A percentile compares a stretch with the other conserved stretches of the same genome.
Conservation (phyloP, 2,329 filamentous ascomycete genomes). For the Alternaria consortialis region DNA sequence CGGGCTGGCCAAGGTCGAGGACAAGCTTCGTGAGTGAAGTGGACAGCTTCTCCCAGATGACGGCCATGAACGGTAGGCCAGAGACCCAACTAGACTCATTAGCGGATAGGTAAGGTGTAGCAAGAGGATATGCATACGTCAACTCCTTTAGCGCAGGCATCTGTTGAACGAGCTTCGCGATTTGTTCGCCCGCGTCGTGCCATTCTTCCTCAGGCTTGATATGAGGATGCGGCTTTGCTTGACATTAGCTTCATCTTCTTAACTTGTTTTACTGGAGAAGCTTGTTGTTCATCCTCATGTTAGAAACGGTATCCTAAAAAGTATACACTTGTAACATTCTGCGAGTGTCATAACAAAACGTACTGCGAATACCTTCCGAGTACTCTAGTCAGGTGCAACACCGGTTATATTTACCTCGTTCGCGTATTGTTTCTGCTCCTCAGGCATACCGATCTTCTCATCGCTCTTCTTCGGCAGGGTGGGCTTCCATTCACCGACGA, state of each 20-base stretch:
- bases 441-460: neutral
- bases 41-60: constrained; percentile 33
- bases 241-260: neutral
- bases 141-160: constrained; percentile 39
- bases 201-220: constrained; percentile 22
- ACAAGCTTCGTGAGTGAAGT: constrained; percentile 37
- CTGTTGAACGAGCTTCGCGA: constrained; percentile 29
- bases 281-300: neutral
- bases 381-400: neutral
- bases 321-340: neutral
- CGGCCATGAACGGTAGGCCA: constrained; percentile 36
- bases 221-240: constrained; percentile 2
- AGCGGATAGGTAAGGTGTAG: neutral
- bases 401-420: neutral
- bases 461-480: neutral
- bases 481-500: constrained; percentile 37
- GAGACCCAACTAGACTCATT: constrained; percentile 39
- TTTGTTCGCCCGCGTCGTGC: constrained; percentile 24
- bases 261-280: neutral
- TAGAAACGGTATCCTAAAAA: neutral
- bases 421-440: neutral
- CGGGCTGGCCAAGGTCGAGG: constrained; percentile 38
- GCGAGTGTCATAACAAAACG: neutral
- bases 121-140: constrained; percentile 30
- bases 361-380: neutral